Conservation (phyloP, 2,329 filamentous ascomycete genomes). For the Epichloe brachyelytri region DNA sequence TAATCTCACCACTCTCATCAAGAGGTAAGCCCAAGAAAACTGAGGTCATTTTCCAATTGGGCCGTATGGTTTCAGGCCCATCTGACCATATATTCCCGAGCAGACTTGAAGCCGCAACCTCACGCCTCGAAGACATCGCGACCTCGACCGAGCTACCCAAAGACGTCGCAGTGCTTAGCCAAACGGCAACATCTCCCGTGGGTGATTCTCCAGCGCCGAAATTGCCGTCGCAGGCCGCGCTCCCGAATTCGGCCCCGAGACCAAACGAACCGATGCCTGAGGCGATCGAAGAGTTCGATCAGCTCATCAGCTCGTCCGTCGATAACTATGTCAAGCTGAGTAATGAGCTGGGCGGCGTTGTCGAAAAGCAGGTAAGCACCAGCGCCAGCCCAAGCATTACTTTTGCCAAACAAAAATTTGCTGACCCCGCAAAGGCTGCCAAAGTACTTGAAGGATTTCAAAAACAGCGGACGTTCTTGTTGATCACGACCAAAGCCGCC, state of each 20-base stretch:
- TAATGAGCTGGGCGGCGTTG: conserved; percentile 60
- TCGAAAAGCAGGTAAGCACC: conserved; percentile 61
- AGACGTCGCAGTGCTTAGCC: conserved; percentile 32
- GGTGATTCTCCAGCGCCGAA: conserved; percentile 21
- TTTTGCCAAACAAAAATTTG: conserved; percentile 58
- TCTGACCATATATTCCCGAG: neutral
- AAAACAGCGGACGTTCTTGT: conserved; percentile 75
- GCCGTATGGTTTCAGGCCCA: neutral
- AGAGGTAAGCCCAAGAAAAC: conserved; percentile 51
- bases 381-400: conserved; percentile 19
- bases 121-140: conserved; percentile 90
- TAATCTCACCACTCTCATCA: conserved; percentile 93
- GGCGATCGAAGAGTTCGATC: conserved; percentile 79
- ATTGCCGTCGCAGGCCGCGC: conserved; percentile 26
- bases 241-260: conserved; percentile 5
- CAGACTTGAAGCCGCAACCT: conserved; percentile 94
- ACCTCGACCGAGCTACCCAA: conserved; percentile 53
- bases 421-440: conserved; percentile 25
- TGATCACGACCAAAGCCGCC: conserved; percentile 81
- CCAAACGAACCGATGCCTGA: conserved; percentile 52
- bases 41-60: neutral
- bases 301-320: conserved; percentile 60
- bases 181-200: conserved; percentile 21
- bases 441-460: conserved; percentile 55
- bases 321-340: conserved; percentile 68